A percentile compares a stretch with the other conserved stretches of the same genome.
Evolutionary conservation across 75 land plant genomes (phyloP).

Genomic region (Picea sitchensis): DNA sequence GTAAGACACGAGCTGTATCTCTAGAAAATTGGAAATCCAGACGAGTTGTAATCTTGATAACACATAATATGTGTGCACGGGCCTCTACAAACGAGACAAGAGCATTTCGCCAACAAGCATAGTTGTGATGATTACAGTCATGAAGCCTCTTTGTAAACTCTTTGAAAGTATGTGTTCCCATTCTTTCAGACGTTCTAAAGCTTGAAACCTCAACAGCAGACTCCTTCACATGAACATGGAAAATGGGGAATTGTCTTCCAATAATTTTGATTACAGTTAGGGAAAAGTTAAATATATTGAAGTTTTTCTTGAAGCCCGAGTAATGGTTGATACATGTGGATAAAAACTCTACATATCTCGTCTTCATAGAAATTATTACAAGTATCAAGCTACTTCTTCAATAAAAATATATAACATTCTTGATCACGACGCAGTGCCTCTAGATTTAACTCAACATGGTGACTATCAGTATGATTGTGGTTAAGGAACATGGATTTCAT

Average conservation of each 20-base stretch:
- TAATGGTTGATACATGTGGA: too few relatives aligned
- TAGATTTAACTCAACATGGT: too few relatives aligned
- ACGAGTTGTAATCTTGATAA: slow-evolving; percentile 87
- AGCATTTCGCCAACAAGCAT: slow-evolving; percentile 76
- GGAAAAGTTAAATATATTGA: too few relatives aligned
- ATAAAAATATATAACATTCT: too few relatives aligned
- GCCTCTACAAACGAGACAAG: slow-evolving; percentile 68
- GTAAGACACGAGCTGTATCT: slow-evolving; percentile 68
- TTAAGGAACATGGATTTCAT: too few relatives aligned
- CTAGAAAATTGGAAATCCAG: slow-evolving; percentile 65
- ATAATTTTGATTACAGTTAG: slow-evolving; percentile 46
- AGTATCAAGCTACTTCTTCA: too few relatives aligned
- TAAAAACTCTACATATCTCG: too few relatives aligned
- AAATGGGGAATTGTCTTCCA: slow-evolving; percentile 78
- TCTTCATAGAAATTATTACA: too few relatives aligned
- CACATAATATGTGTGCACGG: slow-evolving; percentile 95
- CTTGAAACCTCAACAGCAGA: slow-evolving; percentile 84
- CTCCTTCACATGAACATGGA: slow-evolving; percentile 56
- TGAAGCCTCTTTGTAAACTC: slow-evolving; percentile 16
- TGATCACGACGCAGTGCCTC: too few relatives aligned
- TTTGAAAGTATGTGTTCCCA: slow-evolving; percentile 7
- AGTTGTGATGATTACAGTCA: slow-evolving; percentile 49
- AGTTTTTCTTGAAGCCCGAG: too few relatives aligned
- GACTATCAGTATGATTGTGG: too few relatives aligned
- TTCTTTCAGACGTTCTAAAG: slow-evolving; percentile 57